Conservation (phyloP, 2,329 filamentous ascomycete species). For the Cladosporium sp. region DNA sequence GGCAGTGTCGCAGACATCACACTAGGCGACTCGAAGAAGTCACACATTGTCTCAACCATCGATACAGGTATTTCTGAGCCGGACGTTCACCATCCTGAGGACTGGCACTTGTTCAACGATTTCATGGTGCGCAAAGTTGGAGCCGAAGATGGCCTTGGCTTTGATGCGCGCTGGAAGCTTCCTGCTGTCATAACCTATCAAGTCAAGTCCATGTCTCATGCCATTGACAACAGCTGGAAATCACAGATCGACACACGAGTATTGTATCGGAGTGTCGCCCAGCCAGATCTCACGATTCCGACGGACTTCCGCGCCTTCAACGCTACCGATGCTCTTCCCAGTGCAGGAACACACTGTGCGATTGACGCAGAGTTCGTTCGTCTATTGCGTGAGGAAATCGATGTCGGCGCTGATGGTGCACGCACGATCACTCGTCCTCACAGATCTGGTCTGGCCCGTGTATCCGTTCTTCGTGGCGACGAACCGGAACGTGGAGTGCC, state of each 20-base stretch:
- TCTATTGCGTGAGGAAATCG: constrained; percentile 86
- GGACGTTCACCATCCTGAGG: constrained; percentile 56
- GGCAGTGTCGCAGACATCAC: constrained; percentile 89
- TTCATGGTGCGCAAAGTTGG: constrained; percentile 82
- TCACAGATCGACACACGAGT: constrained; percentile 76
- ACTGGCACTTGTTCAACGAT: constrained; percentile 97
- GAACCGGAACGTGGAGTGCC: constrained; percentile 75
- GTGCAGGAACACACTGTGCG: constrained; percentile 65
- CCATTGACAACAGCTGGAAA: constrained; percentile 83
- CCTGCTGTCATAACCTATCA: constrained; percentile 87
- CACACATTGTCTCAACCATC: constrained; percentile 85
- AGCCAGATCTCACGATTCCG: constrained; percentile 29
- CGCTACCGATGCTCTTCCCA: constrained; percentile 52
- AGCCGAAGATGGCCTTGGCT: constrained; percentile 78
- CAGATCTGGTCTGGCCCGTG: constrained; percentile 85
- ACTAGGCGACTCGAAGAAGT: constrained; percentile 75
- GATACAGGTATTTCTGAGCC: constrained; percentile 70
- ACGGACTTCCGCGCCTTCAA: constrained; percentile 28
- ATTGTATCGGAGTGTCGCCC: constrained; percentile 68
- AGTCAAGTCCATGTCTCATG: constrained; percentile 72
- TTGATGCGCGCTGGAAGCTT: constrained; percentile 88
- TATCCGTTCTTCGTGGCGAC: constrained; percentile 79
- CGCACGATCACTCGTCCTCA: constrained; percentile 88
- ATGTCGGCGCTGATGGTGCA: constrained; percentile 91
- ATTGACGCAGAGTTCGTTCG: constrained; percentile 96